phyloP scores from a whole-genome alignment of 2,329 filamentous ascomycete species.

The Metarhizium brunneum region DNA sequence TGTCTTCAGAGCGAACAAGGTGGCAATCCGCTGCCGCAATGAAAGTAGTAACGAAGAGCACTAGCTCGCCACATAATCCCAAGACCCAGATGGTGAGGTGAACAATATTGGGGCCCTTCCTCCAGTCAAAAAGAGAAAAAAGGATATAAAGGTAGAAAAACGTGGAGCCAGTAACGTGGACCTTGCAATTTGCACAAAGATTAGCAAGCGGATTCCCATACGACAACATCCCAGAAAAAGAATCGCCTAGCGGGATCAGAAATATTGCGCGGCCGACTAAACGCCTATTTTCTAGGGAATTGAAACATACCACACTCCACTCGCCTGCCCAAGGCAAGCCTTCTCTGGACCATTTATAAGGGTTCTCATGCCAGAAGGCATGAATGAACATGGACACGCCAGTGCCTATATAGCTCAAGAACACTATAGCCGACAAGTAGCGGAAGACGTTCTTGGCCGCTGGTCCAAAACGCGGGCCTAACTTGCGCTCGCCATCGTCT shows the following conservation, averaged over 20 bases:
- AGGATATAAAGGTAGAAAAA: slow-evolving; percentile 83
- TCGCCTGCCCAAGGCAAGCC: slow-evolving; percentile 67
- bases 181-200: slow-evolving; percentile 36
- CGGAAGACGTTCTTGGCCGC: slow-evolving; percentile 64
- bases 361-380: slow-evolving; percentile 44
- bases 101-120: slow-evolving; percentile 67
- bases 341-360: slow-evolving; percentile 27
- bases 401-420: slow-evolving; percentile 68
- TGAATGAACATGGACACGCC: slow-evolving; percentile 65
- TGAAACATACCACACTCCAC: slow-evolving; percentile 56
- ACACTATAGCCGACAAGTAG: slow-evolving; percentile 60
- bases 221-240: no score
- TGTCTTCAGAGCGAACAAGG: slow-evolving; percentile 35
- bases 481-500: slow-evolving; percentile 34
- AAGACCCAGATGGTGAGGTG: slow-evolving; percentile 75
- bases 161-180: slow-evolving; percentile 75
- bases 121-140: slow-evolving; percentile 77
- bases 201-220: not conserved
- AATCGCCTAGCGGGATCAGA: not conserved
- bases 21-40: slow-evolving; percentile 60
- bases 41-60: slow-evolving; percentile 61
- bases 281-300: not conserved
- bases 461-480: slow-evolving; percentile 50
- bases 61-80: slow-evolving; percentile 61
- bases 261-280: not conserved